Base-by-base conservation (phyloP, 1,284 basidiomycete genomes). In the Ustilago lituana region DNA sequence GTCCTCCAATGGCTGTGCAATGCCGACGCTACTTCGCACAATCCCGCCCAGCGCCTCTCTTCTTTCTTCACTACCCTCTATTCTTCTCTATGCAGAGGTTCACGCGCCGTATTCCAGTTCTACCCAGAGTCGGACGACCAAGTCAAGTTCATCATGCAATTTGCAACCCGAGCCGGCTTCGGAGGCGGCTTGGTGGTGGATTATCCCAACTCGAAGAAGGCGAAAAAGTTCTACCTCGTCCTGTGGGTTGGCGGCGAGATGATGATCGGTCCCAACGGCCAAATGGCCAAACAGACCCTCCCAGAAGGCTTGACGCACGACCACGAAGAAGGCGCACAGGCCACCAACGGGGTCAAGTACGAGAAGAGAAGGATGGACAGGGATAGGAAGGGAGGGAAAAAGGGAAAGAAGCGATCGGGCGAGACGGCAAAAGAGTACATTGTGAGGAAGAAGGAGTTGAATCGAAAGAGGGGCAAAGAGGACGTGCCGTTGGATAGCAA, bases 1-100 rank as follows among this genome's bases (percentile, higher is more conserved):
- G 96, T 98, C 22, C 86, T 99, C 3, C 96, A 99, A 84, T 99
- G 96, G 96, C 87, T 99, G 0, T 87, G 98, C 63, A 99, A 98
- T 82, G 95, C 96, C 35, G 96, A 98, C 83, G 91, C 93, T 24
- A 90, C 91, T 3, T 89, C 92, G 66, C 91, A 93, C 56, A 95
- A 94, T 2, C 96, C 96, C 0, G 91, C 94, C 0, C 91, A 93
- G 76, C 91, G 96, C 38, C 87, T 98, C 29, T 88, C 88, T 23
- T 89, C 91, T 32, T 99, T 99, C 86, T 99, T 99, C 86, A 94
- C 93, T 27, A 96, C 95, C 10, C 88, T 99, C 23, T 93, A 98
- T 84, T 93, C 94, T 1, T 88, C 90, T 3, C 88, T 99, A 10
- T 88, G 90, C 43, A 93, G 94, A 81, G 94, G 94, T 4, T 92